These are phyloP conservation scores for Dissophora globulifera DNA, from an alignment of 192 early-diverging fungal species.

Conservation along the genomic window DNA sequence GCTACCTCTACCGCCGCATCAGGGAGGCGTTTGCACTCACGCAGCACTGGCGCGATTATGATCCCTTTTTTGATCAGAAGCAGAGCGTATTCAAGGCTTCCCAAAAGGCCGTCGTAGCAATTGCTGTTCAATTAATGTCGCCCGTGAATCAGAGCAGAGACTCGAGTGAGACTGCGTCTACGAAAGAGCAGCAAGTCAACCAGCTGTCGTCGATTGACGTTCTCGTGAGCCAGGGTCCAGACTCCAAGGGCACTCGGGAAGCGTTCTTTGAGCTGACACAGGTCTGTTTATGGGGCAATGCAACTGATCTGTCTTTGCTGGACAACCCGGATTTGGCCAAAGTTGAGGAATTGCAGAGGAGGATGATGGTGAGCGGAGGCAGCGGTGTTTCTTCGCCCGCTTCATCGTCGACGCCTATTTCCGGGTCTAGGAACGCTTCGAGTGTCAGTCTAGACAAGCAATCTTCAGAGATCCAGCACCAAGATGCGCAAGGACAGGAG, in stretches of 20 bases:
- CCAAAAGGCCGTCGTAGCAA: slow-evolving; percentile 67
- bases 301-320: slow-evolving; percentile 84
- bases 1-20: slow-evolving; percentile 84
- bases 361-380: slow-evolving; percentile 20
- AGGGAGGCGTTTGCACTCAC: slow-evolving; percentile 67
- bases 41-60: slow-evolving; percentile 71
- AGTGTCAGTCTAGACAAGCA: slow-evolving; percentile 52
- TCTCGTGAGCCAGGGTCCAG: slow-evolving; percentile 38
- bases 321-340: slow-evolving; percentile 73
- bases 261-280: slow-evolving; percentile 76
- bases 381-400: no score
- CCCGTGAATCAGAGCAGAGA: slow-evolving; percentile 15
- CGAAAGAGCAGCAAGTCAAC: background rate
- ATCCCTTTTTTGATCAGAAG: slow-evolving; percentile 81
- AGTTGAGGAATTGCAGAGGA: slow-evolving; percentile 73
- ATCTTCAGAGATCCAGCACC: background rate
- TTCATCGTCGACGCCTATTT: background rate
- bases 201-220: slow-evolving; percentile 26
- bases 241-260: slow-evolving; percentile 25
- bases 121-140: slow-evolving; percentile 67
- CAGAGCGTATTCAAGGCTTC: slow-evolving; percentile 74
- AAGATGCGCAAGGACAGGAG: background rate
- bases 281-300: slow-evolving; percentile 92
- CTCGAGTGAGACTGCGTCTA: slow-evolving; percentile 14
- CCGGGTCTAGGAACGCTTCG: slow-evolving; percentile 47